Conservation (phyloP, 345 rosid genomes). For the Reutealis trisperma region DNA sequence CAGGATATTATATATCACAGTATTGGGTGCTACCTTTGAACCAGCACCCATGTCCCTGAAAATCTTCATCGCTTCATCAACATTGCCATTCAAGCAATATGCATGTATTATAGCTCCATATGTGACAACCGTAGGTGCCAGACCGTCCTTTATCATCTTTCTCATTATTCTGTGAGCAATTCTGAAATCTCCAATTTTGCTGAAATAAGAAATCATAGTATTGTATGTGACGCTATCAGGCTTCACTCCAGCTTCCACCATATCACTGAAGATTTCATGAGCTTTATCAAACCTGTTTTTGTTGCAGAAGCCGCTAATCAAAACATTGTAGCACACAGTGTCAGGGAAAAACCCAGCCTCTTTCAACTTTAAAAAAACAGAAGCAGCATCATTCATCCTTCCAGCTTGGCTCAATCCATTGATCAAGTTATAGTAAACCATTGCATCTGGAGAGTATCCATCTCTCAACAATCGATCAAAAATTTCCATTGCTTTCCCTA, state of each 20-base stretch:
- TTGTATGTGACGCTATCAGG: constrained; percentile 67
- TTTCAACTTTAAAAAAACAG: constrained; percentile 47
- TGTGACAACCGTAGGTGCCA: constrained; percentile 56
- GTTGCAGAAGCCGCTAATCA: constrained; percentile 61
- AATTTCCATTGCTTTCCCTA: constrained; percentile 57
- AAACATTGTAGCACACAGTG: constrained; percentile 57
- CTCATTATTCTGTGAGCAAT: constrained; percentile 45
- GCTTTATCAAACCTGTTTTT: constrained; percentile 55
- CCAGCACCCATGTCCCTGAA: constrained; percentile 47
- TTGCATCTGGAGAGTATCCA: constrained; percentile 61
- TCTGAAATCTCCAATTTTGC: constrained; percentile 43
- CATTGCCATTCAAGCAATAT: constrained; percentile 49
- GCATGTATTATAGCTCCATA: constrained; percentile 65
- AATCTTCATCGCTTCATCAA: constrained; percentile 65
- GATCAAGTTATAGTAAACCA: constrained; percentile 61
- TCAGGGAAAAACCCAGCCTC: constrained; percentile 63
- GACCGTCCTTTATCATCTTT: constrained; percentile 52
- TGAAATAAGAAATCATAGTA: constrained; percentile 55
- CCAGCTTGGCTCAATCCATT: constrained; percentile 64
- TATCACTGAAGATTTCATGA: constrained; percentile 55
- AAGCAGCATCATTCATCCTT: constrained; percentile 53
- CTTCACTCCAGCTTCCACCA: constrained; percentile 54
- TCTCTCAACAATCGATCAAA: constrained; percentile 48
- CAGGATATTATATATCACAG: constrained; percentile 67
- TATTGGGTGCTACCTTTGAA: constrained; percentile 59